Percentiles rank a stretch among this genome's conserved stretches.
Evolutionary conservation across 1,284 basidiomycete genomes (phyloP).

Genomic region (Thelephora terrestris): DNA sequence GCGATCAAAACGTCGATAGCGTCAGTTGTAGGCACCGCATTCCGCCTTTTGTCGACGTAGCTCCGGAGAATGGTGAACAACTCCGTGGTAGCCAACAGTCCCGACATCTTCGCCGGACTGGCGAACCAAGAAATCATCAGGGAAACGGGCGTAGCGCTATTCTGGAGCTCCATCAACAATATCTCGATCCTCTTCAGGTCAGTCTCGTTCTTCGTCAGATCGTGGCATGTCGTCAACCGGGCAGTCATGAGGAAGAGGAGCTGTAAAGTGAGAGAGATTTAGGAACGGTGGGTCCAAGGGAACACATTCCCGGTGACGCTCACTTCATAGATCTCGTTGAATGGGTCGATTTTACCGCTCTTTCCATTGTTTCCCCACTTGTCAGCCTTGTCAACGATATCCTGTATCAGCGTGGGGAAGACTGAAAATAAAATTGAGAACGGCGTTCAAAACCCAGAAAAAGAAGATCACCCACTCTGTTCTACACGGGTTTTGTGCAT

Average conservation of each 20-base stretch:
- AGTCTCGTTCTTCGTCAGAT: not conserved
- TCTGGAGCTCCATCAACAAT: not conserved
- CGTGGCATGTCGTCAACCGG: not conserved
- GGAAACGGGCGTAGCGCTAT: not conserved
- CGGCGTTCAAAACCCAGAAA: not conserved
- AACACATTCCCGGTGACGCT: not conserved
- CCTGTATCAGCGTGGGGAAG: not conserved
- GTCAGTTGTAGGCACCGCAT: not conserved
- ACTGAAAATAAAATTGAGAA: not conserved
- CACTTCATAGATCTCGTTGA: not conserved
- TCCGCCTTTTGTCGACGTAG: not conserved
- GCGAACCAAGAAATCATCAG: not conserved
- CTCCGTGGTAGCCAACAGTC: not conserved
- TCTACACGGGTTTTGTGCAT: not conserved
- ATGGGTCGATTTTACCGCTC: not conserved
- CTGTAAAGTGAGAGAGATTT: not conserved
- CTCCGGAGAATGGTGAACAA: not conserved
- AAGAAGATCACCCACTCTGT: not conserved
- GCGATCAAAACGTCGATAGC: not conserved
- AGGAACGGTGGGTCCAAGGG: not conserved
- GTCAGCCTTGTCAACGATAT: not conserved
- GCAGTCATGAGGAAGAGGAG: not conserved
- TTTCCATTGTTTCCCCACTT: not conserved
- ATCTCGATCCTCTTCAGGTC: not conserved
- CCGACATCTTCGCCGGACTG: not conserved